Percentiles rank a stretch among this genome's conserved stretches.
These are phyloP conservation scores for Bisporella sp. DNA, from an alignment of 2,329 filamentous ascomycete genomes.

Conservation along the genomic window DNA sequence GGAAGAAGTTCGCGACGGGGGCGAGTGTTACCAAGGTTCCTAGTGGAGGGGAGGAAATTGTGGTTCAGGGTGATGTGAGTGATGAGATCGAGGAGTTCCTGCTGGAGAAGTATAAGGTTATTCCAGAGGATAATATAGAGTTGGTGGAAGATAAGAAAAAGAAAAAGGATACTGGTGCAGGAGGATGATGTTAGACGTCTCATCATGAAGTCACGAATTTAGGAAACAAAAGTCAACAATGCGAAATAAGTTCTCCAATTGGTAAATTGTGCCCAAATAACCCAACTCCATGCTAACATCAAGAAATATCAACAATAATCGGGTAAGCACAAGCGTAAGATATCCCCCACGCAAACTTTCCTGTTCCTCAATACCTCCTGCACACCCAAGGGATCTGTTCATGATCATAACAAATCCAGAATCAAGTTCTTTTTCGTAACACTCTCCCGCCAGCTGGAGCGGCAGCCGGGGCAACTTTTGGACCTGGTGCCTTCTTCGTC, in stretches of 20 bases:
- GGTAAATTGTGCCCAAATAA: too few species aligned
- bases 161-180: constrained; percentile 46
- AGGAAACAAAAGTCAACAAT: too few species aligned
- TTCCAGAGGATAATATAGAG: constrained; percentile 94
- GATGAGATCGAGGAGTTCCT: constrained; percentile 92
- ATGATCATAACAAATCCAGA: too few species aligned
- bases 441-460: constrained; percentile 20
- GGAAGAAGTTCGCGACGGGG: constrained; percentile 97
- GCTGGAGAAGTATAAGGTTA: constrained; percentile 77
- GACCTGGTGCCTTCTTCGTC: constrained; percentile 44
- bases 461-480: constrained; percentile 33
- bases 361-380: too few species aligned
- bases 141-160: constrained; percentile 92
- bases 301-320: too few species aligned
- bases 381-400: too few species aligned
- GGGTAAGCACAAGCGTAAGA: too few species aligned
- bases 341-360: too few species aligned
- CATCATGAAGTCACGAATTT: too few species aligned
- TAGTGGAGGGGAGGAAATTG: constrained; percentile 88
- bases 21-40: constrained; percentile 85
- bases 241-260: too few species aligned
- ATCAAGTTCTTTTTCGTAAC: constrained; percentile 26
- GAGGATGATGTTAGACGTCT: too few species aligned
- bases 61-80: constrained; percentile 93
- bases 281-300: too few species aligned